Base-by-base conservation (phyloP, 371 early-diverging fungal species). In the Mortierella sp. region DNA sequence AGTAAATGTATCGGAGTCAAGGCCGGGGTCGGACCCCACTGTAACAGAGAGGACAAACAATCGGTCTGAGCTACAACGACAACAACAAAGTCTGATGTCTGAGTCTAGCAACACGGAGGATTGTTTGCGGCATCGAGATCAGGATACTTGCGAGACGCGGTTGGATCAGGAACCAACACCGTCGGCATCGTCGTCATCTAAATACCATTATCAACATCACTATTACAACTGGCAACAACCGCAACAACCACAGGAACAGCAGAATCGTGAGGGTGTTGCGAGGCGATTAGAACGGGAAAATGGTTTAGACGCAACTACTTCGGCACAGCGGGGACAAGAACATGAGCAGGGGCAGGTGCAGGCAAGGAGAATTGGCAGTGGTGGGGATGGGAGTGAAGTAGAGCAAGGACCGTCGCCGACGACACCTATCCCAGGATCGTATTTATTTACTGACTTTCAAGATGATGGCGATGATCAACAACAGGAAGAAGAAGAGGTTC, bases 351-450 rank as follows among this genome's bases (percentile, higher is more conserved):
- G 8, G 48, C 19, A 9, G n/a, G 10, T 40, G 8, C 4, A 2
- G 29, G 5, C 9, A 31, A 66, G 26, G 16, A 19, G 26, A 44
- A 31, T 16, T 39, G 48, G 39, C 34, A 48, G 26, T 41, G 16
- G 26, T 22, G n/a, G 41, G 4, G 22, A 39, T 48, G 45, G 4
- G 19, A 58, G 5, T 16, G 34, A 24, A 39, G 31, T 16, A 52
- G 37, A 1, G 26, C 29, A 66, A 41, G 26, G 39, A 5, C 29
- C 16, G n/a, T 76, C 76, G 13, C 67, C 71, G 5, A 65, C n/a
- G 14, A 71, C 67, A 8, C 63, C 71, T n/a, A 55, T 61, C 0
- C 71, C 67, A 4, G 76, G 71, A n/a, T 74, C 74, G 11, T 67
- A 64, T 22, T n/a, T 68, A 37, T 74, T 68, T 63, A 24, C 45